Evolutionary conservation across 805 yeast genomes (phyloP).

Genomic region (Nakazawaea peltata): DNA sequence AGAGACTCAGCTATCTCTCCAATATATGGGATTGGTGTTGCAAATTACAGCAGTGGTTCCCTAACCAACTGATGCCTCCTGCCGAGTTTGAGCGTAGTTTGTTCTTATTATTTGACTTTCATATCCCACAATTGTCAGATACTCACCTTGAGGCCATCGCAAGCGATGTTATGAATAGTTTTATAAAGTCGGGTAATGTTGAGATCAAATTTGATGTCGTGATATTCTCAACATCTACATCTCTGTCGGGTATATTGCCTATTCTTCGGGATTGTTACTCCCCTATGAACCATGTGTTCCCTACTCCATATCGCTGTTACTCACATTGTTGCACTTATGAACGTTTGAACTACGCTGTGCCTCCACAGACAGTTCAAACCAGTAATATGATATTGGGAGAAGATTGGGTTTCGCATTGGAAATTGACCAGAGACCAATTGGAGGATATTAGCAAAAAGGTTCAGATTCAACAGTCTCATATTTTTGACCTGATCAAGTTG

Average conservation of each 20-base stretch:
- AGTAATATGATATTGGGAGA: slow-evolving; percentile 18
- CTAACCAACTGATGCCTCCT: slow-evolving; percentile 38
- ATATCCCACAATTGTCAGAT: slow-evolving; percentile 5
- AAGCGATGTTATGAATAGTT: background rate
- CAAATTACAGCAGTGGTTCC: slow-evolving; percentile 43
- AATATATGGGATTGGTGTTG: slow-evolving; percentile 47
- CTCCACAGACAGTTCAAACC: slow-evolving; percentile 16
- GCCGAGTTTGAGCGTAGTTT: slow-evolving; percentile 47
- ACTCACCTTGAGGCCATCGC: slow-evolving; percentile 4
- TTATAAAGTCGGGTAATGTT: slow-evolving; percentile 13
- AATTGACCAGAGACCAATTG: slow-evolving; percentile 45
- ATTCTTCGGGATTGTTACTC: slow-evolving; percentile 14
- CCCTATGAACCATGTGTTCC: slow-evolving; percentile 12
- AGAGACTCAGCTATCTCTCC: slow-evolving; percentile 36
- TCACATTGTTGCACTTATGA: slow-evolving; percentile 8
- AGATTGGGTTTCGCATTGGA: slow-evolving; percentile 66
- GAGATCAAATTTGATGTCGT: background rate
- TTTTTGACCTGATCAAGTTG: slow-evolving; percentile 64
- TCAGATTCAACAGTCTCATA: slow-evolving; percentile 49
- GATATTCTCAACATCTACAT: slow-evolving; percentile 22
- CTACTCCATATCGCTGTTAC: slow-evolving; percentile 9
- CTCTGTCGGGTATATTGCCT: slow-evolving; percentile 24
- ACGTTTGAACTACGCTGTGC: slow-evolving; percentile 17
- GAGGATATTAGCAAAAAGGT: slow-evolving; percentile 36
- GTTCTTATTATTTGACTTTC: slow-evolving; percentile 3